These are phyloP conservation scores for Pythium rhizo-oryzae DNA, from an alignment of 352 stramenopile genomes.

Conservation along the genomic window DNA sequence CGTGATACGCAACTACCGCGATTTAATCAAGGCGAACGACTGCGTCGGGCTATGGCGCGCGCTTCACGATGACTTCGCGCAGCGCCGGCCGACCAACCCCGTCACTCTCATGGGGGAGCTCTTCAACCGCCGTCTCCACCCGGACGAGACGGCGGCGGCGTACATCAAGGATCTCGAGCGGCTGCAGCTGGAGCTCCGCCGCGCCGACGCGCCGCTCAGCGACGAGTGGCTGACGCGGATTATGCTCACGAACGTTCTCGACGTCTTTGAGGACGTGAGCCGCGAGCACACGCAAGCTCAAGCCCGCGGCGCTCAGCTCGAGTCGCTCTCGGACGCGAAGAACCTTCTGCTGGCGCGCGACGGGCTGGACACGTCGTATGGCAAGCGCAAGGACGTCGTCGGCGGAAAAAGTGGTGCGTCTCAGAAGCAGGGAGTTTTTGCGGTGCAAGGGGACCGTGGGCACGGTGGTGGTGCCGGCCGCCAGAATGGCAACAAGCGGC, in stretches of 20 bases:
- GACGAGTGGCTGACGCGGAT: conserved; percentile 1
- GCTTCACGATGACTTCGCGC: background rate
- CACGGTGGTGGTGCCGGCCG: no score
- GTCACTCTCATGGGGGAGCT: background rate
- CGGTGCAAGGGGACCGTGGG: no score
- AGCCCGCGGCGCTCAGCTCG: background rate
- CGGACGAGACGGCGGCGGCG: background rate
- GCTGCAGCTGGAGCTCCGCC: background rate
- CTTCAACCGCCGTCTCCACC: background rate
- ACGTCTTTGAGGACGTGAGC: conserved; percentile 6
- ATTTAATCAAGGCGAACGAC: no score
- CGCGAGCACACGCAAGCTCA: background rate
- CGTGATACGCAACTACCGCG: no score
- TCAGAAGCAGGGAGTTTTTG: no score
- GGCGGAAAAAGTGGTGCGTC: no score
- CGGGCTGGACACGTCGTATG: background rate
- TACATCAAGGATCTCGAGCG: background rate
- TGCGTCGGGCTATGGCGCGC: no score
- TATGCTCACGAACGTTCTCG: conserved; percentile 5
- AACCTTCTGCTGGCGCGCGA: background rate
- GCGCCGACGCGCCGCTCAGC: background rate
- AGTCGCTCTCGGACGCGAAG: background rate
- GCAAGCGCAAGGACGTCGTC: no score
- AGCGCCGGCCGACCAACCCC: conserved; percentile 1
- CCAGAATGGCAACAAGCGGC: no score